These are phyloP conservation scores for Papiliotrema terrestris DNA, from an alignment of 1,284 basidiomycete species.

Conservation along the genomic window DNA sequence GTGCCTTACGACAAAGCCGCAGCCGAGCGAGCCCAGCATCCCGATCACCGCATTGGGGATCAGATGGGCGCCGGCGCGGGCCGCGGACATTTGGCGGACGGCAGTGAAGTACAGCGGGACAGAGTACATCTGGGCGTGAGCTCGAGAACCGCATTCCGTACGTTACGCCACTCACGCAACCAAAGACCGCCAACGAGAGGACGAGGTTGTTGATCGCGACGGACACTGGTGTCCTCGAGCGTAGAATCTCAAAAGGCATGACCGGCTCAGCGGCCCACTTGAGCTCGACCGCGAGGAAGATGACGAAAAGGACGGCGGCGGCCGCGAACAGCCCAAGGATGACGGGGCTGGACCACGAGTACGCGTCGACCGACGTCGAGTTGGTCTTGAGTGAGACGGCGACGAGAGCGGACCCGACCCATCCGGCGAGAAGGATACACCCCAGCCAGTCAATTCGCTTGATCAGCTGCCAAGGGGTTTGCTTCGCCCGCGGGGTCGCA, in stretches of 20 bases:
- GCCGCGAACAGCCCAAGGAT: constrained; percentile 63
- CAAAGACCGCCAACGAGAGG: constrained; percentile 63
- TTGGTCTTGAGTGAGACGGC: constrained; percentile 72
- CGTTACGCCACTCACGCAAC: constrained; percentile 59
- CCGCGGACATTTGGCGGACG: constrained; percentile 69
- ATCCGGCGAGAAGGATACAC: constrained; percentile 68
- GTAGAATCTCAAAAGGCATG: constrained; percentile 74
- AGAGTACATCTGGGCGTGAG: constrained; percentile 66
- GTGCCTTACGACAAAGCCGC: constrained; percentile 78
- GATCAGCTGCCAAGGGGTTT: constrained; percentile 62
- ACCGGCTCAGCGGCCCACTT: constrained; percentile 72
- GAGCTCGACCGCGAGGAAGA: constrained; percentile 72
- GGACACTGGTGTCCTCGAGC: constrained; percentile 63
- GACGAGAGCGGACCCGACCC: constrained; percentile 69
- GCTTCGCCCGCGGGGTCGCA: constrained; percentile 59
- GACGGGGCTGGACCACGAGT: constrained; percentile 62
- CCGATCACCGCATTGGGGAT: constrained; percentile 83
- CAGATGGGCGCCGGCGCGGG: constrained; percentile 73
- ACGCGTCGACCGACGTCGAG: constrained; percentile 22
- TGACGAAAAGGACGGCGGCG: constrained; percentile 56
- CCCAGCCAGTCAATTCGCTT: constrained; percentile 77
- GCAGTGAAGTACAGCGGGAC: constrained; percentile 82
- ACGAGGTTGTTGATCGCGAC: constrained; percentile 74
- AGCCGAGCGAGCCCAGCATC: constrained; percentile 72
- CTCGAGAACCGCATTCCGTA: constrained; percentile 1